Conservation (phyloP, 148 eudicot genomes). For the Vaccinium darrowii region DNA sequence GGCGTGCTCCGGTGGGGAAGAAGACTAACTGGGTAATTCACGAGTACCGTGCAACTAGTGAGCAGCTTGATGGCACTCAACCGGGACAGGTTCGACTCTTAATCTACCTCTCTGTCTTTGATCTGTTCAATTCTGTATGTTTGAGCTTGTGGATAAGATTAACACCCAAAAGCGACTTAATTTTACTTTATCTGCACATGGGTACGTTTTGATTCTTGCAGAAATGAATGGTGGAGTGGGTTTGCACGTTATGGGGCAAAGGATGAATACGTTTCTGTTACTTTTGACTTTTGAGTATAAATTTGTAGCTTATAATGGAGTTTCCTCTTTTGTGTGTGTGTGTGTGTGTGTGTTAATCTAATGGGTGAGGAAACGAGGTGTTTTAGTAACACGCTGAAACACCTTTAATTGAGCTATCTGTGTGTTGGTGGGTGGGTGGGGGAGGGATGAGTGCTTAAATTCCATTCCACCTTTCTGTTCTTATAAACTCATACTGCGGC, state of each 20-base stretch:
- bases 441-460: neutral
- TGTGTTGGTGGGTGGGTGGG: neutral
- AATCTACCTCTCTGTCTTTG: neutral
- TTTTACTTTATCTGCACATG: neutral
- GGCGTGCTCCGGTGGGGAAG: slow-evolving; percentile 82
- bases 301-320: slow-evolving; percentile 3
- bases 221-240: slow-evolving; percentile 5
- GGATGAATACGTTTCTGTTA: neutral
- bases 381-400: neutral
- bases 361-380: neutral
- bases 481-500: neutral
- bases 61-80: slow-evolving; percentile 62
- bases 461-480: neutral
- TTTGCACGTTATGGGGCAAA: neutral
- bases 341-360: neutral
- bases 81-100: slow-evolving; percentile 65
- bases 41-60: slow-evolving; percentile 67
- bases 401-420: neutral
- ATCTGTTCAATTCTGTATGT: neutral
- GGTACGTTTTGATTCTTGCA: neutral
- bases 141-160: neutral
- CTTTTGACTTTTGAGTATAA: neutral
- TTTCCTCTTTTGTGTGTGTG: neutral
- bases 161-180: neutral
- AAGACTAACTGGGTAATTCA: slow-evolving; percentile 83